These are phyloP conservation scores for Oryza brachyantha DNA, from an alignment of 176 grass and related monocot species.

Conservation along the genomic window DNA sequence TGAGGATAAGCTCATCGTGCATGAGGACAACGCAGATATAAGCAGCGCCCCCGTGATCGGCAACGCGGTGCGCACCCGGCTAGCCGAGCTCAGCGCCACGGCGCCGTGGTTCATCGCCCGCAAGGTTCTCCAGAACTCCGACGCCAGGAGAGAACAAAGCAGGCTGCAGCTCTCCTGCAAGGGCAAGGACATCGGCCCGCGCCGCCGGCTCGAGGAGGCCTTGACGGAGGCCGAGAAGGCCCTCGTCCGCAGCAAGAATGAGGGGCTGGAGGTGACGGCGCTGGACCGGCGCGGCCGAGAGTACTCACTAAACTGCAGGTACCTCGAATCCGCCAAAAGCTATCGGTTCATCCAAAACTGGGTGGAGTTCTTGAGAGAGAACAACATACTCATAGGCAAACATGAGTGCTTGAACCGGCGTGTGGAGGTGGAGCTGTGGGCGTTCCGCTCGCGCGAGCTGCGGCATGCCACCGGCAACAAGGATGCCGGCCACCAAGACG, in stretches of 20 bases:
- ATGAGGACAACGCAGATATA: background rate
- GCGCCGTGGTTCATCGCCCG: background rate
- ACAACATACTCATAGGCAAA: background rate
- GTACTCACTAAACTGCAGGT: background rate
- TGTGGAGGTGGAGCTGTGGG: background rate
- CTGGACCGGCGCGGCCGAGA: background rate
- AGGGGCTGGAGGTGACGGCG: background rate
- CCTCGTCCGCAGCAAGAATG: background rate
- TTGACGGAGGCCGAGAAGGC: background rate
- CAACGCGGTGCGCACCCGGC: background rate
- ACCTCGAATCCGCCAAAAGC: background rate
- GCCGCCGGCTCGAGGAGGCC: background rate
- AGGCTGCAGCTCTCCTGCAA: background rate
- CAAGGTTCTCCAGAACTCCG: background rate
- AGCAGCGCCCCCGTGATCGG: background rate
- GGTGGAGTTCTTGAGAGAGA: background rate
- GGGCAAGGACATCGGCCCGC: background rate
- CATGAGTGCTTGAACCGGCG: background rate
- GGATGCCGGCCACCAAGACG: background rate
- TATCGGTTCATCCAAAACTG: background rate
- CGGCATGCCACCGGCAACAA: background rate
- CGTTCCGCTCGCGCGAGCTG: slow-evolving; percentile 15
- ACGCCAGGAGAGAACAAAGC: background rate
- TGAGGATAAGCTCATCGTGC: background rate
- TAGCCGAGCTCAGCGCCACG: background rate